phyloP scores from a whole-genome alignment of 257 asterid species.

The Fraxinus cuspidata region DNA sequence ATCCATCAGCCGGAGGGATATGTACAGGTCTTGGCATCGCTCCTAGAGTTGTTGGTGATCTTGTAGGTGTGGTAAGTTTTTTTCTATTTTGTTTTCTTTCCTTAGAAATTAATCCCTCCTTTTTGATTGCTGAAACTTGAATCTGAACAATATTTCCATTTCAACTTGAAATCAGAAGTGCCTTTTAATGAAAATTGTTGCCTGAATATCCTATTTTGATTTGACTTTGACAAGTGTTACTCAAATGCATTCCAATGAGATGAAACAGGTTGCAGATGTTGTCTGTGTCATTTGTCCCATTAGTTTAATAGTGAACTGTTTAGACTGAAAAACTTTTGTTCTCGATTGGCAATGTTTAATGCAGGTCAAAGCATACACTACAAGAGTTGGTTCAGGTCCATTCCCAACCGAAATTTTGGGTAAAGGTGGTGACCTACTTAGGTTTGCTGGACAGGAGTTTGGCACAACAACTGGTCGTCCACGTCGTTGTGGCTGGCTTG shows the following conservation, averaged over 20 bases:
- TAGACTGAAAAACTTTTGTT: background rate
- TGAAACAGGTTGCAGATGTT: background rate
- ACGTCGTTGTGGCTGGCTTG: conserved; percentile 99
- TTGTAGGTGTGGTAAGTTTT: conserved; percentile 88
- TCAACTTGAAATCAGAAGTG: background rate
- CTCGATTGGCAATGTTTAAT: conserved; percentile 22
- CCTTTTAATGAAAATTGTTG: background rate
- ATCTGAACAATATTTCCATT: background rate
- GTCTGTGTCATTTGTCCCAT: background rate
- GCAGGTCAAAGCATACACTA: conserved; percentile 96
- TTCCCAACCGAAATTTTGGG: conserved; percentile 93
- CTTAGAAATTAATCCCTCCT: background rate
- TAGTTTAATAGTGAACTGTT: background rate
- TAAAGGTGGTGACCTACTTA: conserved; percentile 73
- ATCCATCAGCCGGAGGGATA: conserved; percentile 99
- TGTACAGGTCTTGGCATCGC: conserved; percentile 99
- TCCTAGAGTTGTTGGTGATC: conserved; percentile 89
- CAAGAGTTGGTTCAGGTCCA: conserved; percentile 98
- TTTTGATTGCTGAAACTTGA: conserved; percentile 2
- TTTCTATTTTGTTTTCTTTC: background rate
- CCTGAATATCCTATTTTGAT: background rate
- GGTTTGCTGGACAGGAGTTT: conserved; percentile 91
- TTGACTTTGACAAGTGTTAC: conserved; percentile 6
- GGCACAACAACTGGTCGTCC: conserved; percentile 99
- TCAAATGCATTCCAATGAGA: background rate